phyloP scores from a whole-genome alignment of 2,329 filamentous ascomycete species.

The Paracorniculantispora psalliotae region DNA sequence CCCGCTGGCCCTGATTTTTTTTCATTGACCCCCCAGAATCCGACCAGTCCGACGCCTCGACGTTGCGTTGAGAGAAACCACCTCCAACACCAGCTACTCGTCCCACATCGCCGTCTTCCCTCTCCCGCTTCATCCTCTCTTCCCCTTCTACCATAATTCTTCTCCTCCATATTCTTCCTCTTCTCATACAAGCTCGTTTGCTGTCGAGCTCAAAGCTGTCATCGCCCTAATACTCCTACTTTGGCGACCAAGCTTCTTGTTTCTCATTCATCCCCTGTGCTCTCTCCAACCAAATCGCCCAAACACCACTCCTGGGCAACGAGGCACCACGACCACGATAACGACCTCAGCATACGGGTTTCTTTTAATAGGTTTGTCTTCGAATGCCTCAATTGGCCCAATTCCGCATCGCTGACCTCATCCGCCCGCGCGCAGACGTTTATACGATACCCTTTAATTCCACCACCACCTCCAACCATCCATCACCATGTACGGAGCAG shows the following conservation, averaged over 20 bases:
- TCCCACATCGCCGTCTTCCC: slow-evolving; percentile 9
- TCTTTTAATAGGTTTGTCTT: slow-evolving; percentile 29
- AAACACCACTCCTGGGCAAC: not conserved
- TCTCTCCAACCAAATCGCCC: slow-evolving; percentile 2
- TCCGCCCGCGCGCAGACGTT: slow-evolving; percentile 21
- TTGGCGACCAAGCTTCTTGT: slow-evolving; percentile 9
- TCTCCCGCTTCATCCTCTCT: slow-evolving; percentile 7
- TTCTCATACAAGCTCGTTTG: slow-evolving; percentile 14
- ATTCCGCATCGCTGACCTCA: not conserved
- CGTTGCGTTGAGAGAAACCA: slow-evolving; percentile 6
- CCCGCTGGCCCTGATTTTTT: slow-evolving; percentile 8
- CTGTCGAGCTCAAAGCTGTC: slow-evolving; percentile 6
- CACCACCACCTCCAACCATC: not conserved
- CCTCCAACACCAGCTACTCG: slow-evolving; percentile 7
- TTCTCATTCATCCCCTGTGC: not conserved
- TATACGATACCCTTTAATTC: slow-evolving; percentile 38
- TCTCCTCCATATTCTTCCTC: slow-evolving; percentile 11
- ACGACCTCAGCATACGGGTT: slow-evolving; percentile 20
- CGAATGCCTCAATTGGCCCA: not conserved
- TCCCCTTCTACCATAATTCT: slow-evolving; percentile 5
- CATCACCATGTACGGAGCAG: slow-evolving; percentile 76
- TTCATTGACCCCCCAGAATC: not conserved
- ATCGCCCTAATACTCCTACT: slow-evolving; percentile 10
- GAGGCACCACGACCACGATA: not conserved
- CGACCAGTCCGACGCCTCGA: slow-evolving; percentile 11